phyloP scores from a whole-genome alignment of 805 yeast species.

The Diddensiella transvaalensis region DNA sequence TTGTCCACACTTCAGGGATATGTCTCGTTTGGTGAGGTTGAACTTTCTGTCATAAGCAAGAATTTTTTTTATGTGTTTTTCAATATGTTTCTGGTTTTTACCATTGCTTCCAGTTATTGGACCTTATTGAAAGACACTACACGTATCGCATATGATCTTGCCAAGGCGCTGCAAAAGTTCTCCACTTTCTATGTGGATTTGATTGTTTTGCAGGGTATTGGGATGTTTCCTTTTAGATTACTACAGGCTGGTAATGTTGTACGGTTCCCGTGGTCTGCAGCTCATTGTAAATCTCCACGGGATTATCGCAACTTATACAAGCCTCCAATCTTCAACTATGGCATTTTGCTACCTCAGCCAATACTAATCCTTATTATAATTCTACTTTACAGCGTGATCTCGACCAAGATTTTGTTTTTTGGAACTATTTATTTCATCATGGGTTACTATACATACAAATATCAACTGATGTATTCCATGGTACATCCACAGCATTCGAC shows the following conservation, averaged over 20 bases:
- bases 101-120: constrained; percentile 79
- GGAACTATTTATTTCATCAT: constrained; percentile 79
- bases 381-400: constrained; percentile 81
- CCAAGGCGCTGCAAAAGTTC: constrained; percentile 72
- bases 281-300: constrained; percentile 73
- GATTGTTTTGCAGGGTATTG: constrained; percentile 73
- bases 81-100: constrained; percentile 87
- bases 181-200: constrained; percentile 89
- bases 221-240: constrained; percentile 87
- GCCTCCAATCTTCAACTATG: constrained; percentile 92
- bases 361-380: constrained; percentile 79
- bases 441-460: constrained; percentile 87
- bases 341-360: constrained; percentile 88
- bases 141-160: constrained; percentile 79
- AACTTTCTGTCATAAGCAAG: constrained; percentile 81
- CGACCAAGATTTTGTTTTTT: constrained; percentile 79
- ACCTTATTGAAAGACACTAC: constrained; percentile 83
- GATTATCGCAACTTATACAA: constrained; percentile 70
- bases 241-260: constrained; percentile 74
- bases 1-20: constrained; percentile 81
- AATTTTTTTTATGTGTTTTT: constrained; percentile 94
- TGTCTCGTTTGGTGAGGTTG: constrained; percentile 90
- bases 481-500: constrained; percentile 96
- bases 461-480: constrained; percentile 83
- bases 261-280: constrained; percentile 64